A percentile compares a stretch with the other conserved stretches of the same genome.
Conservation (phyloP, 2,329 filamentous ascomycete genomes). For the Xylariaceae sp. region DNA sequence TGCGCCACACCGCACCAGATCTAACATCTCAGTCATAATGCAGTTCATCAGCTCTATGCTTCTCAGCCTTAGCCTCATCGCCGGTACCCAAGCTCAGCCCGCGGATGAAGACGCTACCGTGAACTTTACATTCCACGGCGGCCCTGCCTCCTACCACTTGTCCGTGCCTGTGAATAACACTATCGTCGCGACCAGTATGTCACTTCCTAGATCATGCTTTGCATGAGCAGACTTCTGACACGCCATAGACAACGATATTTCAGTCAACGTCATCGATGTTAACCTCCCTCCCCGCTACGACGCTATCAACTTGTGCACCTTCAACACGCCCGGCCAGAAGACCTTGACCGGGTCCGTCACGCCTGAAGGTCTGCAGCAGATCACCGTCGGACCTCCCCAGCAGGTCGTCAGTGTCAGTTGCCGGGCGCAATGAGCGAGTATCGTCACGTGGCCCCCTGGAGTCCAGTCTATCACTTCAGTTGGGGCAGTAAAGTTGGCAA, state of each 20-base stretch:
- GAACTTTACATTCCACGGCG: conserved; percentile 42
- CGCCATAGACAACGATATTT: conserved; percentile 35
- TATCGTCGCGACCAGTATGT: conserved; percentile 35
- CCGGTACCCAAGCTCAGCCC: conserved; percentile 17
- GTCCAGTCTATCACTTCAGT: neutral
- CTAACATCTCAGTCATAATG: conserved; percentile 13
- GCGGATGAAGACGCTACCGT: conserved; percentile 32
- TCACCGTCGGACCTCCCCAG: conserved; percentile 42
- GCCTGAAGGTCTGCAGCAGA: conserved; percentile 33
- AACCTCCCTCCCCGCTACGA: conserved; percentile 40
- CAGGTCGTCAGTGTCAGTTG: conserved; percentile 41
- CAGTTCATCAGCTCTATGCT: conserved; percentile 17
- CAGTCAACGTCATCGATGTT: conserved; percentile 40
- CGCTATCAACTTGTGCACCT: conserved; percentile 39
- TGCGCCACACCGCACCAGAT: neutral
- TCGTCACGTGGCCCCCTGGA: neutral
- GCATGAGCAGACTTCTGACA: conserved; percentile 1
- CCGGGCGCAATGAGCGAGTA: conserved; percentile 33
- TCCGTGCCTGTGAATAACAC: conserved; percentile 40
- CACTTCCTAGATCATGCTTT: neutral
- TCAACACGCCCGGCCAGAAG: conserved; percentile 35
- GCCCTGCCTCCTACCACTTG: conserved; percentile 38
- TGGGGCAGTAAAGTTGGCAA: neutral
- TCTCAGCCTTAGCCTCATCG: conserved; percentile 20
- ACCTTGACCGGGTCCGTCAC: conserved; percentile 32